These are phyloP conservation scores for Talaromyces sp. DNA, from an alignment of 2,329 filamentous ascomycete species.

Conservation along the genomic window DNA sequence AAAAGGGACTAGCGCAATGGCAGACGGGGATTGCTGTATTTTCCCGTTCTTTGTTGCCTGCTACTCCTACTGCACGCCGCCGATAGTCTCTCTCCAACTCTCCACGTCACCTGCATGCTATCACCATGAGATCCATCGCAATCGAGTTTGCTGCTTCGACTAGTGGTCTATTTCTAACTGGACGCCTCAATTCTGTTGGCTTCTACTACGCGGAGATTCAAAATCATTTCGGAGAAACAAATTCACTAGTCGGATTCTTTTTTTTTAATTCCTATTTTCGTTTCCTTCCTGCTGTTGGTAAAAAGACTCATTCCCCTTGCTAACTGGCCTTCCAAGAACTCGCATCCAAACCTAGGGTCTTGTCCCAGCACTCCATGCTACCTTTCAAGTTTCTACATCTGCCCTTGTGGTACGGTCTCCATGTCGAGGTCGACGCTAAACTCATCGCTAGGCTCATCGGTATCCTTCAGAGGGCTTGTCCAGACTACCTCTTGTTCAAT, in stretches of 20 bases:
- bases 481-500: conserved; percentile 1
- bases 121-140: not conserved
- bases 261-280: no score
- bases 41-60: not conserved
- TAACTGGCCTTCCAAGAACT: not conserved
- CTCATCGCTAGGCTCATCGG: not conserved
- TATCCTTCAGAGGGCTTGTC: not conserved
- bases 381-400: no score
- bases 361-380: no score
- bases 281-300: no score
- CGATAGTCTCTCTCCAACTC: not conserved
- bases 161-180: no score
- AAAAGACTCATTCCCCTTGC: not conserved
- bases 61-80: not conserved
- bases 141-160: no score
- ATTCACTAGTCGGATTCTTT: not conserved
- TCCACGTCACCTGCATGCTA: not conserved
- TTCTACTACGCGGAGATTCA: not conserved
- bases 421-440: no score
- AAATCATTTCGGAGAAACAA: not conserved
- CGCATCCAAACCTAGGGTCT: not conserved
- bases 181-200: no score
- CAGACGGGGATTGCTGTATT: not conserved
- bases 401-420: no score
- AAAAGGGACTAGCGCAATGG: not conserved